These are phyloP conservation scores for Achlya hypogyna DNA, from an alignment of 352 stramenopile species.

Conservation along the genomic window DNA sequence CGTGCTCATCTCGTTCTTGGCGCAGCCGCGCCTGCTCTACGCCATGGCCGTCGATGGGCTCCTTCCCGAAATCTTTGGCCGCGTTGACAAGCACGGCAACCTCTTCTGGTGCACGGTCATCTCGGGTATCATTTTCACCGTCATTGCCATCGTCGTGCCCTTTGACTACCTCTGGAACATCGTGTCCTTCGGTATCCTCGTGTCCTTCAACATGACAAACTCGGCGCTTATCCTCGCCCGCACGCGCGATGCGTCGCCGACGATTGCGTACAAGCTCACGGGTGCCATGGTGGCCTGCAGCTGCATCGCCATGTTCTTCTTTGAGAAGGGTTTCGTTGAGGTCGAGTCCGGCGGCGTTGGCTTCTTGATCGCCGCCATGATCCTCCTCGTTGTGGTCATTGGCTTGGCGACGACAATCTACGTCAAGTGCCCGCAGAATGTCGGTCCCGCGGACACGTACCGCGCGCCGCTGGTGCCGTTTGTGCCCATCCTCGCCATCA, in stretches of 20 bases:
- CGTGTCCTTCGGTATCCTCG: conserved; percentile 78
- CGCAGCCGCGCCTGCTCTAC: conserved; percentile 89
- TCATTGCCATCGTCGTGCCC: conserved; percentile 59
- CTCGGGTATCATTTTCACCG: conserved; percentile 49
- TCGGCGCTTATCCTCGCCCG: conserved; percentile 64
- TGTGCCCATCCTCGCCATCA: conserved; percentile 41
- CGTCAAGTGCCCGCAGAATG: conserved; percentile 53
- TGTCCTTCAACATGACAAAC: conserved; percentile 86
- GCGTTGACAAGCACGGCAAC: conserved; percentile 70
- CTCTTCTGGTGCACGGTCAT: conserved; percentile 73
- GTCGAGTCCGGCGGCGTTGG: not conserved
- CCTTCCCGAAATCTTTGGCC: conserved; percentile 85
- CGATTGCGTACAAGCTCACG: conserved; percentile 34
- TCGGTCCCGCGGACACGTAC: conserved; percentile 38
- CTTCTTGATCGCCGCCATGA: conserved; percentile 23
- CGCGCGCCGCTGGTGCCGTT: conserved; percentile 59
- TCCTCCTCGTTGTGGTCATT: conserved; percentile 39
- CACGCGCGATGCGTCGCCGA: conserved; percentile 44
- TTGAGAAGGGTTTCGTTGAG: conserved; percentile 63
- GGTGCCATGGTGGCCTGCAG: conserved; percentile 28
- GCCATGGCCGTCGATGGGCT: conserved; percentile 89
- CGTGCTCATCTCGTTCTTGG: conserved; percentile 88
- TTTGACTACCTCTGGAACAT: conserved; percentile 81
- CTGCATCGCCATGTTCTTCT: conserved; percentile 44
- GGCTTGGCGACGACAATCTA: conserved; percentile 27